Base-by-base conservation (phyloP, 495 filamentous ascomycete genomes). In the Ascobolus immersus region DNA sequence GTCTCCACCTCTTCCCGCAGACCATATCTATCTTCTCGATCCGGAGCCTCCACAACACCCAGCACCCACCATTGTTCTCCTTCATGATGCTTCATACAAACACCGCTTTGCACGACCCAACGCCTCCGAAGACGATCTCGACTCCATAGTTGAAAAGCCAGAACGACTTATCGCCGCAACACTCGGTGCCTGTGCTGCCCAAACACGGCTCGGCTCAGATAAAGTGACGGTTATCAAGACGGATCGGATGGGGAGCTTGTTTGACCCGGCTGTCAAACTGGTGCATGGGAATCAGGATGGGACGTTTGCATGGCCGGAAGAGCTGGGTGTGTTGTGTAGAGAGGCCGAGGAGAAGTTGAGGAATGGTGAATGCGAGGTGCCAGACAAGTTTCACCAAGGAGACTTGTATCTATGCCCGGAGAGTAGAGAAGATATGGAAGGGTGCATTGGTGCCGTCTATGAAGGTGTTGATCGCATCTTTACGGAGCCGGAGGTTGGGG, bases 31-130 rank as follows among this genome's bases (percentile, higher is more conserved):
- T n/a, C n/a, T n/a, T n/a, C n/a, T n/a, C n/a, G n/a, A n/a, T n/a
- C n/a, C n/a, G n/a, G n/a, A n/a, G n/a, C n/a, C n/a, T n/a, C 28
- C 28, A 9, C 28, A 49, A 27, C 31, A 38, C 12, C 48, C 44
- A 25, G 54, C 73, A 15, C 69, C 77, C 43, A 78, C 77, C 0
- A 51, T 84, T 2, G 80, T 91, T 7, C 62, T 96, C 20, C 47
- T 94, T 3, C 77, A 94, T 37, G 89, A 96, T 51, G 69, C 72
- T 32, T 90, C 84, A 55, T 96, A 93, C 43, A 80, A 79, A 8
- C 86, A 96, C 51, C 70, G 77, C 1, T 94, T 65, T 46, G 75
- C 79, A 9, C 64, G 86, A 15, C 79, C 78, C n/a, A 68, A 72
- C 23, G 67, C 73, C 0, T 67, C 64, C 2, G 69, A 66, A 33